Evolutionary conservation across 1,284 basidiomycete species (phyloP).

Genomic region (Inonotus hispidus): DNA sequence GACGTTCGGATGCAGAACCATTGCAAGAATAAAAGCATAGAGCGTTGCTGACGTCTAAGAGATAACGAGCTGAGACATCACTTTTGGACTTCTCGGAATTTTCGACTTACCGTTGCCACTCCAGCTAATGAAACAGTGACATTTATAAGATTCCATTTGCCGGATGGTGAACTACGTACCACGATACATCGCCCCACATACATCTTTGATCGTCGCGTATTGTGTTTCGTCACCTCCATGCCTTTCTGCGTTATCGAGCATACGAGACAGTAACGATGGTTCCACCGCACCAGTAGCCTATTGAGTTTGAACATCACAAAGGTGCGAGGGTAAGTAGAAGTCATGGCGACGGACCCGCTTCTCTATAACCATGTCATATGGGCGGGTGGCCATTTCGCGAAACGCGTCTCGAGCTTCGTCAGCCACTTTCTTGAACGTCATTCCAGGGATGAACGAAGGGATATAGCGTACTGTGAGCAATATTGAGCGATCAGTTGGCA

Average conservation of each 20-base stretch:
- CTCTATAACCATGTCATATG: conserved; percentile 6
- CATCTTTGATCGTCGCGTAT: conserved; percentile 6
- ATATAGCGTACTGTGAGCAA: conserved; percentile 9
- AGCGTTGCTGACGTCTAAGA: conserved; percentile 19
- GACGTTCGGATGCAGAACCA: conserved; percentile 25
- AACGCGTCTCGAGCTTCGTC: background rate
- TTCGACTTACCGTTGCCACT: background rate
- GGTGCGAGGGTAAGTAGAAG: background rate
- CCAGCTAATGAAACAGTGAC: background rate
- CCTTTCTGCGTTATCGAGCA: conserved; percentile 14
- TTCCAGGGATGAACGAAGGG: conserved; percentile 12
- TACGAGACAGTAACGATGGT: conserved; percentile 1
- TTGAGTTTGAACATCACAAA: background rate
- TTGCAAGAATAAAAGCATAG: conserved; percentile 26
- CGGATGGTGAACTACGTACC: background rate
- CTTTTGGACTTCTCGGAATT: background rate
- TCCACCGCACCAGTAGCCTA: conserved; percentile 4
- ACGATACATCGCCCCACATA: conserved; percentile 10
- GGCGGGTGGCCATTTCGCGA: background rate
- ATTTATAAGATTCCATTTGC: background rate
- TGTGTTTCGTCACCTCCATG: background rate
- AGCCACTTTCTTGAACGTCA: conserved; percentile 7
- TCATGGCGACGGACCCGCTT: background rate
- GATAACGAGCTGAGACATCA: background rate
- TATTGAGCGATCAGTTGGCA: background rate